Conservation (phyloP, 495 filamentous ascomycete species). For the Corynascus novoguineensis region DNA sequence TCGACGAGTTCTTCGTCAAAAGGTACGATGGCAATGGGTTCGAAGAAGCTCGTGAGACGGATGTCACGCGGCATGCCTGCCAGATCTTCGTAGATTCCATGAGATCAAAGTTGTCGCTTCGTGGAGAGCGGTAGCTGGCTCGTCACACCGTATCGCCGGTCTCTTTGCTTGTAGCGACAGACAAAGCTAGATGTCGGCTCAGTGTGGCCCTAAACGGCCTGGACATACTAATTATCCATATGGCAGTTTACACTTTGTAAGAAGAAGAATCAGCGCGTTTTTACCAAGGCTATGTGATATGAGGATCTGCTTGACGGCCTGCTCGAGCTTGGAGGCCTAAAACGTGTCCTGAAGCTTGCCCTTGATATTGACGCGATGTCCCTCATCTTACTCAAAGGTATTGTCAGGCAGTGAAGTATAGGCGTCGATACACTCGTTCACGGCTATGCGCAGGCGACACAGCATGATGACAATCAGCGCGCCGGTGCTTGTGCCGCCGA, state of each 20-base stretch:
- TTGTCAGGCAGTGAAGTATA: conserved; percentile 35
- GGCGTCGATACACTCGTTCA: conserved; percentile 44
- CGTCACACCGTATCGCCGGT: conserved; percentile 40
- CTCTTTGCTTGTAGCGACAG: conserved; percentile 42
- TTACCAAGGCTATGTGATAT: conserved; percentile 30
- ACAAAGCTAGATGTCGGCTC: conserved; percentile 42
- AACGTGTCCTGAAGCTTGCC: conserved; percentile 36
- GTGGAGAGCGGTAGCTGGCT: conserved; percentile 41
- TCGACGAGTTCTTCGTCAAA: conserved; percentile 37
- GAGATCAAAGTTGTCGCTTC: conserved; percentile 33
- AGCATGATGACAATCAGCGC: conserved; percentile 38
- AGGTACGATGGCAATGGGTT: conserved; percentile 38
- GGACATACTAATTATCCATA: conserved; percentile 6
- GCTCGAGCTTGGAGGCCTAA: conserved; percentile 36
- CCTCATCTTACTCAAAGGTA: conserved; percentile 36
- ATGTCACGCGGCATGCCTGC: conserved; percentile 44
- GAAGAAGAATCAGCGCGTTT: conserved; percentile 32
- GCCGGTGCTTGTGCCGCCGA: conserved; percentile 34
- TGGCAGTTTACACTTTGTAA: conserved; percentile 38
- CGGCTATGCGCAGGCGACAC: conserved; percentile 37
- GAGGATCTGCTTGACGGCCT: conserved; percentile 40
- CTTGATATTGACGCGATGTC: conserved; percentile 31
- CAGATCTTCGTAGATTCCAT: conserved; percentile 40
- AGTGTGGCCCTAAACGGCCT: not conserved
- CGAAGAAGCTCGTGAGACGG: conserved; percentile 44